Evolutionary conservation across 2,329 filamentous ascomycete genomes (phyloP).

Genomic region (Fusarium mundagurra): DNA sequence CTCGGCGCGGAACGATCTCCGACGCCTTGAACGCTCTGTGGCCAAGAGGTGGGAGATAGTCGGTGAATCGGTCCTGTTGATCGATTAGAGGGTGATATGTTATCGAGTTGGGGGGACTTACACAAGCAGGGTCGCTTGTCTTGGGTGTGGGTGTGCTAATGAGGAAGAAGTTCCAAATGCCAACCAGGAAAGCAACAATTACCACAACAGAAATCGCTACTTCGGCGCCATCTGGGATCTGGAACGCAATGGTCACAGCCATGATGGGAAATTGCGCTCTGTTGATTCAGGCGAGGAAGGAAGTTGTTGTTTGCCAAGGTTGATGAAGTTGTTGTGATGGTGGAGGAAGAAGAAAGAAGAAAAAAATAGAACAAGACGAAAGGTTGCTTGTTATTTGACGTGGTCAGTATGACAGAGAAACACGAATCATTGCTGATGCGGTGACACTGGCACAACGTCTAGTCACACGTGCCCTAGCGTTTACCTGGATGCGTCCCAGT

Average conservation of each 20-base stretch:
- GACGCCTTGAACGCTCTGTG: accelerated
- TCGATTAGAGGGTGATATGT: neutral
- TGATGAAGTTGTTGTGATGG: neutral
- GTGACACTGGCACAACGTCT: neutral
- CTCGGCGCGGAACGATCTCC: neutral
- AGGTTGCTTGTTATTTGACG: neutral
- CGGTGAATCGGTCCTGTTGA: accelerated
- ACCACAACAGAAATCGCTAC: too few species aligned
- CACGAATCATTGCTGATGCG: neutral
- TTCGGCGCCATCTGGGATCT: too few species aligned
- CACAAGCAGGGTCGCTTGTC: accelerated
- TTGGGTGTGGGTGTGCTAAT: accelerated
- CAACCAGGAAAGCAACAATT: accelerated
- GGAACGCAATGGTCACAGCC: neutral
- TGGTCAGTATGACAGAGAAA: accelerated
- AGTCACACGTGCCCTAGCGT: neutral
- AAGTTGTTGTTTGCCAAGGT: neutral
- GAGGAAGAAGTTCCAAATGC: too few species aligned
- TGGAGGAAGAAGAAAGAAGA: neutral
- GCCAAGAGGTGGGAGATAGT: accelerated
- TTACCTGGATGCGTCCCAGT: too few species aligned
- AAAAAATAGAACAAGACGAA: neutral
- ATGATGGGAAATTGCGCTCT: neutral
- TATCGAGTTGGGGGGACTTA: accelerated
- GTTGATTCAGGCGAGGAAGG: too few species aligned